Base-by-base conservation (phyloP, 305 asterid species). In the Petunia hybrid region DNA sequence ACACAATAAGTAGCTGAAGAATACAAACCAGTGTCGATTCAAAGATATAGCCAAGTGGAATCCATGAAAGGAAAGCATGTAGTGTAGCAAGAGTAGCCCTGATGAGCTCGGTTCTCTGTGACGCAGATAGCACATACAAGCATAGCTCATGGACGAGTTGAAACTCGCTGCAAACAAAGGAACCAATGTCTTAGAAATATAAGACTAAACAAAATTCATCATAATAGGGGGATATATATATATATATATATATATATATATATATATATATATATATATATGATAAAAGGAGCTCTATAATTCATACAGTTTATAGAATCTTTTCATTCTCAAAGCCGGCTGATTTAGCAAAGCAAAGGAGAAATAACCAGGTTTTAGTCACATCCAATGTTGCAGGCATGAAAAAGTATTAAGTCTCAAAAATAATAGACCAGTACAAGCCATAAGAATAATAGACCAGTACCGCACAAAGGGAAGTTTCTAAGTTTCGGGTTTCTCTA, bases 61-160 rank as follows among this genome's bases (percentile, higher is more conserved):
- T 97, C 99, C 99, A 97, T 16, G 99, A 93, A 81, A 97, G 98
- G 81, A 97, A 97, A 69, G 99, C 99, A 85, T 97, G 99, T 86
- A 97, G 78, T 13, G 99, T 97, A 62, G 95, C 97, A 79, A 97
- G 84, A 14, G 99, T 97, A 73, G 98, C 99, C 89, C 99, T 88
- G 85, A 95, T 89, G 79, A 97, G 99, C 89, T 97, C 99, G 5
- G 97, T 89, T 87, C 99, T 97, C 84, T 93, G 99, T 75, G 99
- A 94, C 84, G 92, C 99, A 8, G 99, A 89, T 82, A 97, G 86
- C 62, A 95, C 97, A 79, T 97, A 97, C 71, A 95, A 80, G 91
- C 99, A 97, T 83, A 97, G 83, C 92, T 92, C 99, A 31, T 93
- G 99, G 85, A 97, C 91, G 88, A 95, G 99, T 94, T 90, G 95